Percentiles rank a stretch among this genome's conserved stretches.
Evolutionary conservation across 345 rosid genomes (phyloP).

Genomic region (Eucalyptus urophylla): DNA sequence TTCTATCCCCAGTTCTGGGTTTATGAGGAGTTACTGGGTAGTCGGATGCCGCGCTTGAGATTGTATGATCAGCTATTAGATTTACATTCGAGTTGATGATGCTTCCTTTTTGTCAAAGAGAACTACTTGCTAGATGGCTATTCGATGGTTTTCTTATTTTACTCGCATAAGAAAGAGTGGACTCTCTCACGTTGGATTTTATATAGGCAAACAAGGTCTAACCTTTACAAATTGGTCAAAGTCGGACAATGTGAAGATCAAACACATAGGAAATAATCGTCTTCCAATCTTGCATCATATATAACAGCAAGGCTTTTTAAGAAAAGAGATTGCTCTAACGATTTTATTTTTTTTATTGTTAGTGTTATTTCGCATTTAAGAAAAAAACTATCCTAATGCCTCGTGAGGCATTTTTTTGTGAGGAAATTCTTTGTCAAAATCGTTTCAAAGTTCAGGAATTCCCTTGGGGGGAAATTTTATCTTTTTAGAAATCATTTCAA

Average conservation of each 20-base stretch:
- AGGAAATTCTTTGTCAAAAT: neutral
- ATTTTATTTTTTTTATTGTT: neutral
- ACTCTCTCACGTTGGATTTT: neutral
- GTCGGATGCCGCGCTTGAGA: accelerated
- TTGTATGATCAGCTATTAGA: neutral
- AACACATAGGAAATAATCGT: neutral
- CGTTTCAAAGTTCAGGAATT: neutral
- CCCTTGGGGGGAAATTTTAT: neutral
- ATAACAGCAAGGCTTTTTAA: neutral
- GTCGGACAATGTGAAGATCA: neutral
- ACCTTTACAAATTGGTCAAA: neutral
- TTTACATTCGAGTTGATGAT: neutral
- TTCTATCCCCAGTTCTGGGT: no score
- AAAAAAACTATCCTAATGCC: neutral
- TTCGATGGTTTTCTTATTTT: neutral
- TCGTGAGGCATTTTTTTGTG: neutral
- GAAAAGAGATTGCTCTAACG: neutral
- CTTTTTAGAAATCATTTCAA: neutral
- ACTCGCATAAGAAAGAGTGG: neutral
- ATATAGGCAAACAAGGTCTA: neutral
- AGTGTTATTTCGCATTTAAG: neutral
- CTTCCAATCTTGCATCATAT: neutral
- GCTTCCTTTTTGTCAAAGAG: neutral
- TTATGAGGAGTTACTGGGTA: neutral
- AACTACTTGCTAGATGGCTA: neutral